Evolutionary conservation across 768 basidiomycete genomes (phyloP).

Genomic region (Tephrocybe sp.): DNA sequence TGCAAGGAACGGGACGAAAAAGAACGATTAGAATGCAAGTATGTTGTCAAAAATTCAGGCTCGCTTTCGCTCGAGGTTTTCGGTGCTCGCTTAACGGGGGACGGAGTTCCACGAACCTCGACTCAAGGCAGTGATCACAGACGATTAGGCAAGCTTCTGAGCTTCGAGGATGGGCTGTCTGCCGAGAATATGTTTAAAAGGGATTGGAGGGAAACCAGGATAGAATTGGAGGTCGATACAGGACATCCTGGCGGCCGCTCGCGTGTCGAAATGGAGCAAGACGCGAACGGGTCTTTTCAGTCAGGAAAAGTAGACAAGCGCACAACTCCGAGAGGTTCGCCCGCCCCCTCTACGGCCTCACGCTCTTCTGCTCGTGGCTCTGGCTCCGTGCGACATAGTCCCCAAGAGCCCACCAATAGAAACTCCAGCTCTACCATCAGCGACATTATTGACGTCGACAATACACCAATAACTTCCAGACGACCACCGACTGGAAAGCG

Average conservation of each 20-base stretch:
- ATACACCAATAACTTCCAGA: slow-evolving; percentile 25
- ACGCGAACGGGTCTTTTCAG: slow-evolving; percentile 16
- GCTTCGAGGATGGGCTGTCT: slow-evolving; percentile 65
- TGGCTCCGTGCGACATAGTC: slow-evolving; percentile 55
- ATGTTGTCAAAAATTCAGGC: slow-evolving; percentile 59
- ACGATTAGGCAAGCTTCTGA: slow-evolving; percentile 46
- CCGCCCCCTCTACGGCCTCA: slow-evolving; percentile 41
- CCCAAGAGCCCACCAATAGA: slow-evolving; percentile 39
- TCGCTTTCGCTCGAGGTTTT: slow-evolving; percentile 77
- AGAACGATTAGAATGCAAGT: slow-evolving; percentile 31
- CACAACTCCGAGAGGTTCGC: slow-evolving; percentile 34
- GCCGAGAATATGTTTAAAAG: slow-evolving; percentile 67
- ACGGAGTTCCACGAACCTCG: slow-evolving; percentile 39
- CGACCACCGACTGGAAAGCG: slow-evolving; percentile 43
- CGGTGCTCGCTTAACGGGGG: slow-evolving; percentile 63
- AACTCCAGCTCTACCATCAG: slow-evolving; percentile 43
- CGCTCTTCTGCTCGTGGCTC: slow-evolving; percentile 50
- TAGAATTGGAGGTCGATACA: slow-evolving; percentile 38
- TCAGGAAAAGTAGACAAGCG: slow-evolving; percentile 22
- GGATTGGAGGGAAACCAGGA: slow-evolving; percentile 76
- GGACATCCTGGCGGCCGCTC: slow-evolving; percentile 18
- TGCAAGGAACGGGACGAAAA: slow-evolving; percentile 40
- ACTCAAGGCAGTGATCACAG: slow-evolving; percentile 29
- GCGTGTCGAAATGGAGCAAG: slow-evolving; percentile 23
- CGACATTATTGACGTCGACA: slow-evolving; percentile 46